phyloP scores from a whole-genome alignment of 495 filamentous ascomycete species.

The Trichocladium uniseriatum region DNA sequence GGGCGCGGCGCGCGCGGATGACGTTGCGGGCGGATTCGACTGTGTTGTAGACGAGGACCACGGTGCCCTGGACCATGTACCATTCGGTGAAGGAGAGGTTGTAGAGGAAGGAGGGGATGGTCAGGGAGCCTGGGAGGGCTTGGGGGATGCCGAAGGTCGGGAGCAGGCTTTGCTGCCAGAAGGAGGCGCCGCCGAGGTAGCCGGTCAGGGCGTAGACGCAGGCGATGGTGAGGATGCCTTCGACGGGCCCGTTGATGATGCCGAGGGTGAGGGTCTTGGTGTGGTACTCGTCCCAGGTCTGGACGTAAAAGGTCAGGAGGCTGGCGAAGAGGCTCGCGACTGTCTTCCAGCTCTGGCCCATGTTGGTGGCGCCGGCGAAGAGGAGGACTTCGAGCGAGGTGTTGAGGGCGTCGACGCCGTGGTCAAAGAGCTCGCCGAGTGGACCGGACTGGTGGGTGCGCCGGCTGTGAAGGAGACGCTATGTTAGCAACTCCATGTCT shows the following conservation, averaged over 20 bases:
- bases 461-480: conserved; percentile 42
- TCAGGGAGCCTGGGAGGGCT: conserved; percentile 31
- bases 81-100: conserved; percentile 77
- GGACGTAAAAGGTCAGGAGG: conserved; percentile 83
- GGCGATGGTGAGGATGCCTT: conserved; percentile 81
- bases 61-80: conserved; percentile 83
- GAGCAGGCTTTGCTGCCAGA: conserved; percentile 83
- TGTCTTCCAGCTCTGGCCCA: conserved; percentile 88
- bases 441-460: conserved; percentile 89
- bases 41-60: conserved; percentile 80
- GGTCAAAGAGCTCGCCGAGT: conserved; percentile 92
- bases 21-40: conserved; percentile 68
- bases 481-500: background rate
- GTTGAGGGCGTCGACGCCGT: conserved; percentile 95
- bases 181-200: conserved; percentile 73
- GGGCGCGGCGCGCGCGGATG: conserved; percentile 63
- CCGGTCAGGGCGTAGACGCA: conserved; percentile 79
- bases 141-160: conserved; percentile 58
- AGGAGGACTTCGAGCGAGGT: conserved; percentile 88
- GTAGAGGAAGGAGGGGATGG: conserved; percentile 62
- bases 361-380: conserved; percentile 82
- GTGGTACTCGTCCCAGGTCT: conserved; percentile 99
- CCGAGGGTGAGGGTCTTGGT: conserved; percentile 91
- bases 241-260: conserved; percentile 87
- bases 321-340: conserved; percentile 70